These are phyloP conservation scores for Lobulomyces angularis DNA, from an alignment of 192 early-diverging fungal species.

Conservation along the genomic window DNA sequence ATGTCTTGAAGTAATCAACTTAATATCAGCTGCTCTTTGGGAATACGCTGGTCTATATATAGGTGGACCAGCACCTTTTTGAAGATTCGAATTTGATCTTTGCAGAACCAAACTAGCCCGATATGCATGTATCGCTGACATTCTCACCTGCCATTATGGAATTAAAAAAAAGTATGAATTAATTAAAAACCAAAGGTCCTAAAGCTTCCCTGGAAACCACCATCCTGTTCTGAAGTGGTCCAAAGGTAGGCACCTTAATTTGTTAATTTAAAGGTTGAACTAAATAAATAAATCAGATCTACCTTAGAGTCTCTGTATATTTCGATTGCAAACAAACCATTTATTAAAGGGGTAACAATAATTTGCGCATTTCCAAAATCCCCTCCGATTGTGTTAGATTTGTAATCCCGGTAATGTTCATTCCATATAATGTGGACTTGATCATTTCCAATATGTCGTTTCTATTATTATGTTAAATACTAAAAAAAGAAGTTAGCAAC, in stretches of 20 bases:
- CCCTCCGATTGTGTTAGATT: constrained; percentile 80
- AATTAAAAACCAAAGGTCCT: constrained; percentile 68
- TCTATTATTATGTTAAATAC: constrained; percentile 32
- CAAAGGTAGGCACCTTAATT: constrained; percentile 66
- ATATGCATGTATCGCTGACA: constrained; percentile 71
- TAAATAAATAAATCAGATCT: not conserved
- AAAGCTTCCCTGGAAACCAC: constrained; percentile 62
- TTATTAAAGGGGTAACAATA: constrained; percentile 66
- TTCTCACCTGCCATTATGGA: no score
- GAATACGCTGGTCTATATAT: constrained; percentile 45
- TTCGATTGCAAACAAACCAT: constrained; percentile 50
- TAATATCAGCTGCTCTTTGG: constrained; percentile 43
- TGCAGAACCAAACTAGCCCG: constrained; percentile 7
- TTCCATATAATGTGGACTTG: constrained; percentile 98
- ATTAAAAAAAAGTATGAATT: no score
- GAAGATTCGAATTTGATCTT: constrained; percentile 6
- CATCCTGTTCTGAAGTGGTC: constrained; percentile 70
- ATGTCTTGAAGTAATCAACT: constrained; percentile 41
- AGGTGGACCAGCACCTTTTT: not conserved
- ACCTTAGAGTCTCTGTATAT: constrained; percentile 49
- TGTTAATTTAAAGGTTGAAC: constrained; percentile 6
- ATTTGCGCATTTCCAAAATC: constrained; percentile 97
- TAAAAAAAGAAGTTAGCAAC: constrained; percentile 25
- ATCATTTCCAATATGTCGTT: constrained; percentile 98
- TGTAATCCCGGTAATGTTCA: constrained; percentile 79